Base-by-base conservation (phyloP, 2,329 filamentous ascomycete genomes). In the Aureobasidium sp. region DNA sequence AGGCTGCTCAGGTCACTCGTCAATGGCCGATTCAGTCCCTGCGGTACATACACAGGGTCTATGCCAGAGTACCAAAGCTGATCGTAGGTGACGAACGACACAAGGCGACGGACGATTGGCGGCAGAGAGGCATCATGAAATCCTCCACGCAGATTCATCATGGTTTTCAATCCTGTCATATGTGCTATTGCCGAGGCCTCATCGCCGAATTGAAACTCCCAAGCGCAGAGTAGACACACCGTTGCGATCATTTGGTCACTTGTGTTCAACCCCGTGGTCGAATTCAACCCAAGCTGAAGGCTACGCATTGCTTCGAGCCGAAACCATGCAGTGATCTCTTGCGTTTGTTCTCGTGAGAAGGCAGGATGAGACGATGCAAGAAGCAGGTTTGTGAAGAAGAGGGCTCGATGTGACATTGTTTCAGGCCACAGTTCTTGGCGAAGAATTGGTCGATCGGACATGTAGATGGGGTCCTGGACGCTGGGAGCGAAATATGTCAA, bases 141-240 rank as follows among this genome's bases (percentile, higher is more conserved):
- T 10, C 66, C 66, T 41, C 66, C 66, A 34, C 65, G 64, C 13
- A 68, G 63, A 8, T 57, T 57, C 34, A 68, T 62, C 32, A 67
- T 68, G 5, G 62, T 63, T 20, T 60, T 60, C 5, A 68, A 52
- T 15, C 66, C 66, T 12, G 59, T 36, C 64, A 68, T 67, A 39
- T 68, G 66, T 34, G 65, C 67, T 15, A 65, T 62, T 63, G 66
- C 65, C n/a, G 61, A 65, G 7, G 37, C 27, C 13, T 62, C 43
- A n/a, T 64, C 60, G 48, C 66, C 66, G 41, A 65, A 67, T 39
- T 66, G 62, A 24, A 67, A 62, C 56, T 68, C 66, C 66, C 66
- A 68, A 6, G 52, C 63, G 8, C 63, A 66, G 20, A 68, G 39
- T n/a, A 68, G 44, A 12, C 64, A 65, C 44, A 68, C 66, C 9